Evolutionary conservation across 1,284 basidiomycete species (phyloP), one percentile per base, ranked within the genome.

Genomic region (Puccinia coronata): DNA sequence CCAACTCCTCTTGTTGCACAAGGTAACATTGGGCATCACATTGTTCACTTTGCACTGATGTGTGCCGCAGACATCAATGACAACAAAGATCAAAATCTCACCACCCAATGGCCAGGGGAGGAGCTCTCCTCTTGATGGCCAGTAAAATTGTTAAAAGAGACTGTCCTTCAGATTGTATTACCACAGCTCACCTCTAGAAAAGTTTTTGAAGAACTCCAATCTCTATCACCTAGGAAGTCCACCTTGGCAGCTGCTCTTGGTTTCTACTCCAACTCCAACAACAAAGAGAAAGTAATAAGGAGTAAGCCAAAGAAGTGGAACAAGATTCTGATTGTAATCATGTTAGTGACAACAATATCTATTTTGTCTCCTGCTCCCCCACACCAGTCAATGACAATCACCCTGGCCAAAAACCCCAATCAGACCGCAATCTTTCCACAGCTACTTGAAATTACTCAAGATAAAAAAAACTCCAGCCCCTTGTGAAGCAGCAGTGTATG

Each of bases 1-100:
- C 65, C 97, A 90, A 55, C 97, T 97, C 97, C 99, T 98, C 88
- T 99, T 97, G 86, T 99, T 97, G 82, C 97, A 91, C 8, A 96
- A 98, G 0, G 97, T 99, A 0, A 97, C 92, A 85, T 99, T 96
- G 1, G 97, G 96, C 1, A 99, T 95, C 47, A 99, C 97, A 84
- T 99, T 97, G 83, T 99, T 99, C 63, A 99, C 95, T 82, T 97
- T 97, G 83, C 95, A 97, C 92, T 97, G 84, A 0, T 72, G 39
- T 14, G 41, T n/a, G n/a, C n/a, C 23, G n/a, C n/a, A n/a, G n/a
- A n/a, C n/a, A n/a, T n/a, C n/a, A n/a, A n/a, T n/a, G 82, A 91
- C 87, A 75, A 16, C 71, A 63, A 16, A 59, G 89, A 0, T 87
- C 99, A 61, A 92, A 92, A 23, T 92, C 91, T 8, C 69, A 69